A percentile compares a stretch with the other conserved stretches of the same genome.
These are phyloP conservation scores for Trypanosomatidae sp. DNA, from an alignment of 208 protist genomes.

Conservation along the genomic window DNA sequence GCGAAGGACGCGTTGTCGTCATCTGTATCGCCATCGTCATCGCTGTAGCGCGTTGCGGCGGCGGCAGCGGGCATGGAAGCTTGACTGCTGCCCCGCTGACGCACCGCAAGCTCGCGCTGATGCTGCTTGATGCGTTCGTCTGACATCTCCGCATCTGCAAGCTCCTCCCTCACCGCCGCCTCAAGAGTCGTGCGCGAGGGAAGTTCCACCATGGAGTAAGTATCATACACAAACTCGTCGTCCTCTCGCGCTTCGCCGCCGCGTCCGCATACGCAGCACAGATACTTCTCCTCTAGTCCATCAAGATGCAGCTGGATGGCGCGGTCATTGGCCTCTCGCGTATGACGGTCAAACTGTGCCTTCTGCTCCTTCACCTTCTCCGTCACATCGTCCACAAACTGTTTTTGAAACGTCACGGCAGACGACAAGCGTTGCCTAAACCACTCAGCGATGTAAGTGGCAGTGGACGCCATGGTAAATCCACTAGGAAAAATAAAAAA, in stretches of 20 bases:
- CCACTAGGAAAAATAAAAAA: no score
- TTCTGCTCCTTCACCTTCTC: slow-evolving; percentile 59
- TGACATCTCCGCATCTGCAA: slow-evolving; percentile 18
- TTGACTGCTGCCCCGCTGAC: slow-evolving; percentile 10
- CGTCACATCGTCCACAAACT: slow-evolving; percentile 78
- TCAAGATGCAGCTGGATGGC: slow-evolving; percentile 75
- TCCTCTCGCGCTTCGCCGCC: slow-evolving; percentile 62
- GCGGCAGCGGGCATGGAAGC: no score
- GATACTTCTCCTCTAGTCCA: slow-evolving; percentile 73
- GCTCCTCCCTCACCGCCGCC: slow-evolving; percentile 24
- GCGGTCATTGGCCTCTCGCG: slow-evolving; percentile 59
- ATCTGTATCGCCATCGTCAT: no score
- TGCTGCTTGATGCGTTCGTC: slow-evolving; percentile 29
- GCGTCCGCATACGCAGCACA: slow-evolving; percentile 82
- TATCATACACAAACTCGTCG: slow-evolving; percentile 55
- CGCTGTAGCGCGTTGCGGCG: no score
- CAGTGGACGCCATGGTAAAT: slow-evolving; percentile 23
- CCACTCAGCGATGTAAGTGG: slow-evolving; percentile 33
- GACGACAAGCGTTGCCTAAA: slow-evolving; percentile 56
- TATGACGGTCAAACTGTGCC: slow-evolving; percentile 46
- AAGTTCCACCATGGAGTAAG: slow-evolving; percentile 61
- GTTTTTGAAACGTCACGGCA: slow-evolving; percentile 72
- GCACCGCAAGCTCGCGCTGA: slow-evolving; percentile 6
- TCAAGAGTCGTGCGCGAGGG: slow-evolving; percentile 39
- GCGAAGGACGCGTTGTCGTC: no score